Evolutionary conservation across 176 grass and related monocot genomes (phyloP).

Genomic region (Aegilops tauschii): DNA sequence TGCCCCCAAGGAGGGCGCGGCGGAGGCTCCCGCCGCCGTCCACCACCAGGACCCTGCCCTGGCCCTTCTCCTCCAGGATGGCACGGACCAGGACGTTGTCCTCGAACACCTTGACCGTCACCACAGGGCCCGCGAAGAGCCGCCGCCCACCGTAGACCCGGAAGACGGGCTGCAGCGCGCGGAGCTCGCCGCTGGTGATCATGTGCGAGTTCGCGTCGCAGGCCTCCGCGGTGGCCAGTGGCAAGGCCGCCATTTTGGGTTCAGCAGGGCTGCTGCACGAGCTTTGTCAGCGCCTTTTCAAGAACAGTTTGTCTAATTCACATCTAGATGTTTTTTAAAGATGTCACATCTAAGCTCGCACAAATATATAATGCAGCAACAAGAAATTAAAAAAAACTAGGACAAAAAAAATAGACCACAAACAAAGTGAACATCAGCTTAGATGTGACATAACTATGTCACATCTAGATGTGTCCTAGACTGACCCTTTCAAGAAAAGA

Average conservation of each 20-base stretch:
- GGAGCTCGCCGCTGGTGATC: slow-evolving; percentile 66
- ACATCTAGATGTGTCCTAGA: too few species aligned
- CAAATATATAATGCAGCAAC: too few species aligned
- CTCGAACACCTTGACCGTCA: slow-evolving; percentile 83
- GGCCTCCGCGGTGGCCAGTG: slow-evolving; percentile 66
- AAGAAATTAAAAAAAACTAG: too few species aligned
- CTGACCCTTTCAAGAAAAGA: too few species aligned
- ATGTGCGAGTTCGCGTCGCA: slow-evolving; percentile 65
- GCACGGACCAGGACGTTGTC: slow-evolving; percentile 72
- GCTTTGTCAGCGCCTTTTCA: neutral
- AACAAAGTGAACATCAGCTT: too few species aligned
- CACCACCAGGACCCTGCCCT: slow-evolving; percentile 61
- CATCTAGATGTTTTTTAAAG: too few species aligned
- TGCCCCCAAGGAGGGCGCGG: slow-evolving; percentile 74
- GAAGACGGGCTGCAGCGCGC: slow-evolving; percentile 65
- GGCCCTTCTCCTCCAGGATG: slow-evolving; percentile 34
- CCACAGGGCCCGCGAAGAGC: slow-evolving; percentile 64
- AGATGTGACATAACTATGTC: too few species aligned
- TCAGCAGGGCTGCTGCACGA: neutral
- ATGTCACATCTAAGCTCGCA: too few species aligned
- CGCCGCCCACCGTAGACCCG: slow-evolving; percentile 53
- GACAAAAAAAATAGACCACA: too few species aligned
- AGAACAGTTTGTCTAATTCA: too few species aligned
- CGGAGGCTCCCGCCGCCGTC: slow-evolving; percentile 80
- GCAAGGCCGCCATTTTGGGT: slow-evolving; percentile 50